A percentile compares a stretch with the other conserved stretches of the same genome.
Evolutionary conservation across 1,284 basidiomycete genomes (phyloP).

Genomic region (Polyporus tsugae): DNA sequence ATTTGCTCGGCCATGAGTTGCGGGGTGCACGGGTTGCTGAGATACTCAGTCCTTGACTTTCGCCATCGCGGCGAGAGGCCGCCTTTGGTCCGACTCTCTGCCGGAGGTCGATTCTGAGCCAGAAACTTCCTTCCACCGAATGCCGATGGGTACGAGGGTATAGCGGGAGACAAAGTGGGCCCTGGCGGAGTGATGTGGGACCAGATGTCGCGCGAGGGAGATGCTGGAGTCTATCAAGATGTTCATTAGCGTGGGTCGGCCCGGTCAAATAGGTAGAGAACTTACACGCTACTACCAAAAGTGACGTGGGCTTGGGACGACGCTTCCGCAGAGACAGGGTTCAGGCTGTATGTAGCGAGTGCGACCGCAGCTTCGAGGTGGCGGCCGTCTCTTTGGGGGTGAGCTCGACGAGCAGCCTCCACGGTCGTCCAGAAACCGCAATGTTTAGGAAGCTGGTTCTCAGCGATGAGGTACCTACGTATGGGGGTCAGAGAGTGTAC

Average conservation of each 20-base stretch:
- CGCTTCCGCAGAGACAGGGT: background rate
- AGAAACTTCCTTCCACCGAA: background rate
- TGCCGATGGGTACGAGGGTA: background rate
- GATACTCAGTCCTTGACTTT: background rate
- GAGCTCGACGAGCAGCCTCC: background rate
- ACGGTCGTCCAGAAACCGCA: background rate
- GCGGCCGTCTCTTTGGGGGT: background rate
- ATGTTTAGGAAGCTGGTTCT: background rate
- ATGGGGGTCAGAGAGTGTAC: background rate
- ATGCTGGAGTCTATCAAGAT: background rate
- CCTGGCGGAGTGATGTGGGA: background rate
- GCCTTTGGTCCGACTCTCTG: background rate
- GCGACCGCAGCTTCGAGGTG: background rate
- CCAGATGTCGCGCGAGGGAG: background rate
- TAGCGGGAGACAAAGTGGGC: background rate
- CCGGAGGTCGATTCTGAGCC: background rate
- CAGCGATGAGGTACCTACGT: background rate
- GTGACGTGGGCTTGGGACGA: background rate
- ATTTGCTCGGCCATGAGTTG: conserved; percentile 3
- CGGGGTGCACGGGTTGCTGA: background rate
- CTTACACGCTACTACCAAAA: background rate
- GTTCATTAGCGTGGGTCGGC: background rate
- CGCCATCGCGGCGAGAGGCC: background rate
- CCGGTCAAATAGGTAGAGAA: background rate
- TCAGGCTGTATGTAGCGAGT: background rate